Evolutionary conservation across 208 protist species (phyloP).

Genomic region (Jaenimonas drosophilae): DNA sequence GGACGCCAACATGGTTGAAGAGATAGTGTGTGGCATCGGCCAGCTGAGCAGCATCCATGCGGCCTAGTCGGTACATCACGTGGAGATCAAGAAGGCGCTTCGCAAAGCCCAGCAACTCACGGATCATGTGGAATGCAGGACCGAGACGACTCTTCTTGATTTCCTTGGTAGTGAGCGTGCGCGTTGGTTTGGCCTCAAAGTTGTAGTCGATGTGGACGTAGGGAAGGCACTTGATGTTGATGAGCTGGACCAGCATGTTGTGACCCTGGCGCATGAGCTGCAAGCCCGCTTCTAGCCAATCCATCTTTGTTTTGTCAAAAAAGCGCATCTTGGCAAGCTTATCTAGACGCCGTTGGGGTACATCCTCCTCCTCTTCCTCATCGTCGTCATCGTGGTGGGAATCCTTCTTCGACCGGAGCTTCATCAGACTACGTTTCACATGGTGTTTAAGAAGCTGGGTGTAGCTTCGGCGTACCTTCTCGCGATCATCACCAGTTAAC

Average conservation of each 20-base stretch:
- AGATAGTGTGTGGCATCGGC: conserved; percentile 99
- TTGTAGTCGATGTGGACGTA: conserved; percentile 99
- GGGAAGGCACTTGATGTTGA: conserved; percentile 99
- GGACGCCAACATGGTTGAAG: conserved; percentile 98
- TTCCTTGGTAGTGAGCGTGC: conserved; percentile 99
- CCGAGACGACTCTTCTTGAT: conserved; percentile 99
- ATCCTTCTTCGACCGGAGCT: conserved; percentile 54
- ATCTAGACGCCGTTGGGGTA: conserved; percentile 75
- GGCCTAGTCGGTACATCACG: conserved; percentile 99
- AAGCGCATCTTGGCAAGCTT: conserved; percentile 96
- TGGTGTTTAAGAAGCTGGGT: conserved; percentile 99
- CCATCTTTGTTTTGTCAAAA: conserved; percentile 99
- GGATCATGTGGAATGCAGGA: conserved; percentile 99
- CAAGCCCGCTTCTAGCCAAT: conserved; percentile 99
- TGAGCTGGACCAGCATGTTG: conserved; percentile 99
- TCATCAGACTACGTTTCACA: conserved; percentile 97
- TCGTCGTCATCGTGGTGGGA: neutral
- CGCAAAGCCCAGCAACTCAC: conserved; percentile 99
- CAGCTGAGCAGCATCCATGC: conserved; percentile 98
- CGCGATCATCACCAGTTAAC: conserved; percentile 37
- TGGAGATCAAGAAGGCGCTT: conserved; percentile 99
- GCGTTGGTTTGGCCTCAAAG: conserved; percentile 99
- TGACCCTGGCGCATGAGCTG: conserved; percentile 99
- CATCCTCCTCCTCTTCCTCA: conserved; percentile 2
- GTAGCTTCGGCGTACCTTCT: conserved; percentile 97